Base-by-base conservation (phyloP, 441 rosid genomes). In the Pelargonium australe region DNA sequence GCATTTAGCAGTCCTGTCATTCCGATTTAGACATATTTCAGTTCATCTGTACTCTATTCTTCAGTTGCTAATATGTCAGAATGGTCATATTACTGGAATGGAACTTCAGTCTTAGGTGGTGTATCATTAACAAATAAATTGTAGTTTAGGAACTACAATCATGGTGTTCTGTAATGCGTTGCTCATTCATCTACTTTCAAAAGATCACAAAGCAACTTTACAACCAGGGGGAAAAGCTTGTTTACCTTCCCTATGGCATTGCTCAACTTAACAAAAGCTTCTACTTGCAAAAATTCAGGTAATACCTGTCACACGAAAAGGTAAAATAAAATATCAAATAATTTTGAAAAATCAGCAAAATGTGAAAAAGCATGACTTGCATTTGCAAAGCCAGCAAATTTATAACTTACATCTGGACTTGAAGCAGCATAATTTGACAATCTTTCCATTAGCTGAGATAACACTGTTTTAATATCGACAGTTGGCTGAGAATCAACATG, bases 361-460 rank as follows among this genome's bases (percentile, higher is more conserved):
- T 57, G 62, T 66, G 40, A 37, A 62, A 76, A 37, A 34, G 25
- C 40, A 64, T 43, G 66, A n/a, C n/a, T n/a, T n/a, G n/a, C n/a
- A 75, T 20, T 64, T 43, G 17, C 5, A 23, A 68, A 76, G 65
- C 64, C 67, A 66, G 64, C 43, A 37, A 64, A 60, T 45, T n/a
- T 28, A 63, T 61, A 61, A 82, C 84, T 85, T 76, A 86, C 91
- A 75, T 84, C 89, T 63, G 82, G 69, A 79, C 80, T 87, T 73
- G 87, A 84, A 66, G 84, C 85, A 63, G 89, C 91, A 76, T 87
- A 84, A 70, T 80, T 87, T 82, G 91, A 87, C 78, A 87, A 80
- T 72, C 91, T 81, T 14, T 85, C 91, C 91, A 85, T 87, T 68
- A 87, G 77, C 74, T 75, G 86, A 45, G 89, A 82, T 64, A 87